Conservation (phyloP, 2,329 filamentous ascomycete genomes). For the Exophiala phaeomuriformis region DNA sequence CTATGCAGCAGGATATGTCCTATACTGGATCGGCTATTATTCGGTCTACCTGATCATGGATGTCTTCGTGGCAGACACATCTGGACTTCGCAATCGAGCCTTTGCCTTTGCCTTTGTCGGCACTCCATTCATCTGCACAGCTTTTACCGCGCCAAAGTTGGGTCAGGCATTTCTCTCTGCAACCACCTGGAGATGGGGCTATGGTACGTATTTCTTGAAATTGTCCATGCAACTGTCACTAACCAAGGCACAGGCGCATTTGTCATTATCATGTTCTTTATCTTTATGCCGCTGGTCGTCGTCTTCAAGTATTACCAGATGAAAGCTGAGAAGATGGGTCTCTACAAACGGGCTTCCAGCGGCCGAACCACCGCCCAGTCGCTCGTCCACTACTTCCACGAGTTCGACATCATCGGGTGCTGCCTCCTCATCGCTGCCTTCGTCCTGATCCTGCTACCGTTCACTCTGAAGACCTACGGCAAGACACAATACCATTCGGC, state of each 20-base stretch:
- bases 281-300: conserved; percentile 47
- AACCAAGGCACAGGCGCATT: conserved; percentile 36
- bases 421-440: conserved; percentile 53
- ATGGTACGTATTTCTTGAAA: conserved; percentile 34
- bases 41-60: conserved; percentile 50
- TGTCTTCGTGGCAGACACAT: conserved; percentile 58
- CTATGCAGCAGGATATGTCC: conserved; percentile 54
- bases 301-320: conserved; percentile 49
- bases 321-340: conserved; percentile 49
- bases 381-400: conserved; percentile 45
- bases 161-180: conserved; percentile 44
- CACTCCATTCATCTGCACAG: conserved; percentile 54
- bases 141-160: conserved; percentile 46
- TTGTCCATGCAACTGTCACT: not conserved
- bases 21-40: conserved; percentile 51
- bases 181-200: conserved; percentile 55
- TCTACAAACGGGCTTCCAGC: conserved; percentile 37
- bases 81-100: conserved; percentile 52
- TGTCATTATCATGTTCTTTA: conserved; percentile 50
- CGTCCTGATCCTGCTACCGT: conserved; percentile 58
- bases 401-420: conserved; percentile 55
- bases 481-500: conserved; percentile 42
- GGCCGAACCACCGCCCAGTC: conserved; percentile 37
- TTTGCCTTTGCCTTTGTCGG: conserved; percentile 52
- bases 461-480: conserved; percentile 45